A percentile compares a stretch with the other conserved stretches of the same genome.
Conservation (phyloP, 1,139 yeast species). For the Debaryomyces robertsiae region DNA sequence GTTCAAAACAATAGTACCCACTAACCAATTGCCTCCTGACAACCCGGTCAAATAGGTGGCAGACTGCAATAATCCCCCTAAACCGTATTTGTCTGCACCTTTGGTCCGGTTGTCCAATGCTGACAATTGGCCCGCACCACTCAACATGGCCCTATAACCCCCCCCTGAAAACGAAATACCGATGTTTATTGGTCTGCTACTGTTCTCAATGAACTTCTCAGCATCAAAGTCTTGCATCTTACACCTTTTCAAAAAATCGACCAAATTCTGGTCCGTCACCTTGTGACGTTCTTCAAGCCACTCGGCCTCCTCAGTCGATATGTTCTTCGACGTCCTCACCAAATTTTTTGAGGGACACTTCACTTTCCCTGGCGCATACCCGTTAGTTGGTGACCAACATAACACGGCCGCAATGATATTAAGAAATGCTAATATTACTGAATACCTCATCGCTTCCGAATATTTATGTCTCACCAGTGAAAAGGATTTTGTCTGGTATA, state of each 20-base stretch:
- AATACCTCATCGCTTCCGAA: slow-evolving; percentile 3
- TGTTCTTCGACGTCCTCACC: slow-evolving; percentile 27
- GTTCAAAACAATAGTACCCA: slow-evolving; percentile 77
- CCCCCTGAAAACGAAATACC: slow-evolving; percentile 51
- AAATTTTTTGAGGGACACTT: slow-evolving; percentile 52
- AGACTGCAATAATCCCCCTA: slow-evolving; percentile 78
- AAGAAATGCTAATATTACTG: neutral
- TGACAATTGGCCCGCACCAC: slow-evolving; percentile 47
- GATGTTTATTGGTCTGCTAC: slow-evolving; percentile 36
- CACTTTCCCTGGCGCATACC: slow-evolving; percentile 69
- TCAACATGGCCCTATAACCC: slow-evolving; percentile 50
- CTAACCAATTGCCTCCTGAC: slow-evolving; percentile 87
- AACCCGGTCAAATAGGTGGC: slow-evolving; percentile 77
- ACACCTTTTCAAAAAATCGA: slow-evolving; percentile 59
- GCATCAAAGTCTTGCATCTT: slow-evolving; percentile 68
- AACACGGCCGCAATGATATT: neutral
- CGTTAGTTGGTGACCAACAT: slow-evolving; percentile 64
- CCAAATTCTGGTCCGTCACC: slow-evolving; percentile 57
- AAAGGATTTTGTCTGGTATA: no score
- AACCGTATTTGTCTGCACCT: slow-evolving; percentile 45
- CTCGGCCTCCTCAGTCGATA: slow-evolving; percentile 40
- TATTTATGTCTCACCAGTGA: no score
- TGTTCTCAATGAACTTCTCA: slow-evolving; percentile 45
- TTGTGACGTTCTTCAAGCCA: slow-evolving; percentile 58
- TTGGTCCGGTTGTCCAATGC: slow-evolving; percentile 38